phyloP scores from a whole-genome alignment of 176 grass and related monocot species.

The Oryza coarctata region DNA sequence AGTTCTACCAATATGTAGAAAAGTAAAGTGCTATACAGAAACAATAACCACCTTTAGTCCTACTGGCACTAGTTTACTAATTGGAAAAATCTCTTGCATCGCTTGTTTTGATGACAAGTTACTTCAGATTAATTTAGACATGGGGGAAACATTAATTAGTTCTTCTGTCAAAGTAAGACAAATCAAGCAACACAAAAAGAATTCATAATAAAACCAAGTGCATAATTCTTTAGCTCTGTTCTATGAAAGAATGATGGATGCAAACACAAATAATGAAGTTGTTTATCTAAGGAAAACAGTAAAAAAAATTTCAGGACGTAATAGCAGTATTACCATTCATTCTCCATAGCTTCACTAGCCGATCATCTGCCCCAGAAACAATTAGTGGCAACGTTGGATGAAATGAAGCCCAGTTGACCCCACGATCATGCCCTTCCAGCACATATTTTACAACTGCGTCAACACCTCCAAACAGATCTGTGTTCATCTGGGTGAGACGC shows the following conservation, averaged over 20 bases:
- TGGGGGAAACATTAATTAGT: not conserved
- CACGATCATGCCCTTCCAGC: conserved; percentile 85
- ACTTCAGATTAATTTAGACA: not conserved
- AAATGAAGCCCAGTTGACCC: conserved; percentile 87
- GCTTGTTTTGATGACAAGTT: conserved; percentile 8
- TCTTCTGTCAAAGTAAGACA: not conserved
- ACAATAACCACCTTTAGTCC: not conserved
- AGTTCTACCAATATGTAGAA: not conserved
- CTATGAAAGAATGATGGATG: not conserved
- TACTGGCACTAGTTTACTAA: not conserved
- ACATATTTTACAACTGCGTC: conserved; percentile 83
- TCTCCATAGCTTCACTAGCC: conserved; percentile 82
- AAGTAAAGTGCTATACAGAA: not conserved
- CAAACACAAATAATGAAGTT: not conserved
- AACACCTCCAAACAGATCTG: conserved; percentile 70
- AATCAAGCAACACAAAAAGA: not conserved
- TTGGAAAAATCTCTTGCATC: not conserved
- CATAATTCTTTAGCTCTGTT: not conserved
- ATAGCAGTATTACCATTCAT: conserved; percentile 64
- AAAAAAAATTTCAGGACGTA: not conserved
- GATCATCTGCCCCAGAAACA: conserved; percentile 81
- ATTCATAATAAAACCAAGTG: not conserved
- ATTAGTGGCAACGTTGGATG: conserved; percentile 73
- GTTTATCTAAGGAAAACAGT: not conserved
- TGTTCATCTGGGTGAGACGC: conserved; percentile 66